These are phyloP conservation scores for Ceratocystis huliohia DNA, from an alignment of 2,329 filamentous ascomycete genomes.

Conservation along the genomic window DNA sequence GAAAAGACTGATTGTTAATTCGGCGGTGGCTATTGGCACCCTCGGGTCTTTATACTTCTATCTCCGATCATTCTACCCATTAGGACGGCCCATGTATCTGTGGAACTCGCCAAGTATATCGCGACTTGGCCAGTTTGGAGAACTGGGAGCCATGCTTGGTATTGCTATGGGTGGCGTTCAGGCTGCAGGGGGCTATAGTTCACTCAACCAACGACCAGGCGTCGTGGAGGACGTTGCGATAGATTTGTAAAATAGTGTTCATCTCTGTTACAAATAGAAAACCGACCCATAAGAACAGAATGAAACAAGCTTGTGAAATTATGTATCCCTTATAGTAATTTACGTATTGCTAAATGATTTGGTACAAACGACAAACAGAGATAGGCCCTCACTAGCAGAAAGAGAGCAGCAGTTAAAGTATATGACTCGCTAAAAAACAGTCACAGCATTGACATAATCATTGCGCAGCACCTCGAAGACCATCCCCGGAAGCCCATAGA, in stretches of 20 bases:
- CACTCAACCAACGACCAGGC: slow-evolving; percentile 4
- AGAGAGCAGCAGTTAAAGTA: neutral
- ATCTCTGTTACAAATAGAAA: slow-evolving; percentile 4
- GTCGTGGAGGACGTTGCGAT: slow-evolving; percentile 17
- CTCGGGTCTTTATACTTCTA: slow-evolving; percentile 30
- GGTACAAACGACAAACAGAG: neutral
- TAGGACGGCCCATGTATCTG: slow-evolving; percentile 34
- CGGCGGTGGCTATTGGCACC: slow-evolving; percentile 30
- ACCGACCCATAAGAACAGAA: neutral
- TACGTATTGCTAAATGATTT: neutral
- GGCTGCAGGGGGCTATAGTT: slow-evolving; percentile 3
- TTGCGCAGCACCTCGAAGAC: slow-evolving; percentile 95
- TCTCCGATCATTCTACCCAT: slow-evolving; percentile 32
- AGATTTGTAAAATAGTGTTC: slow-evolving; percentile 15
- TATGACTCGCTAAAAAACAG: slow-evolving; percentile 56
- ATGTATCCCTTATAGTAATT: neutral
- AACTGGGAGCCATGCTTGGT: slow-evolving; percentile 36
- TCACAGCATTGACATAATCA: slow-evolving; percentile 76
- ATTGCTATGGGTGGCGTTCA: slow-evolving; percentile 20
- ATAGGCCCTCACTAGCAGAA: neutral
- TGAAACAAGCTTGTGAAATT: neutral
- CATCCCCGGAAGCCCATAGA: slow-evolving; percentile 87
- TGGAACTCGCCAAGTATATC: slow-evolving; percentile 30
- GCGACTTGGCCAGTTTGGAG: slow-evolving; percentile 34
- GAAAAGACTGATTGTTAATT: slow-evolving; percentile 22